phyloP scores from a whole-genome alignment of 257 asterid species.

The Forsythia viridissima region DNA sequence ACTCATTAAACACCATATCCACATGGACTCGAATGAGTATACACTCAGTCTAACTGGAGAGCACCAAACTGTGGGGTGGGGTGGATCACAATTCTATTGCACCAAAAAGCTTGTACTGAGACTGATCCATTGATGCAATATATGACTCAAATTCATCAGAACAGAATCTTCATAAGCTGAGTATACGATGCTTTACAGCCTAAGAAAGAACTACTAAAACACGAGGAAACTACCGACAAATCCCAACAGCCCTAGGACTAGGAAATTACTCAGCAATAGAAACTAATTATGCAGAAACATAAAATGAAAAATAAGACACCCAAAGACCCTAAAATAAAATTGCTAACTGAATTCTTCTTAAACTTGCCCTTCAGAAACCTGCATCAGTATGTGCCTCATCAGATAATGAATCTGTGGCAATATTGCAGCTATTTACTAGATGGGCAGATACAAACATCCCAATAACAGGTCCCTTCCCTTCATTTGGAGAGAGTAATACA shows the following conservation, averaged over 20 bases:
- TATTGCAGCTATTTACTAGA: conserved; percentile 8
- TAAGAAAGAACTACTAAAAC: neutral
- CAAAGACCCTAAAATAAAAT: neutral
- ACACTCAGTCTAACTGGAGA: neutral
- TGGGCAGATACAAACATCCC: neutral
- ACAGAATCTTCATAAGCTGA: neutral
- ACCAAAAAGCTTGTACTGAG: neutral
- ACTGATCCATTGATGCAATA: neutral
- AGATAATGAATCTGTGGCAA: neutral
- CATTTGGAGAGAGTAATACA: neutral
- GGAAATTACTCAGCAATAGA: neutral
- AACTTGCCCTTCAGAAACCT: neutral
- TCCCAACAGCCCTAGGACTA: neutral
- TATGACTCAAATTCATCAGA: neutral
- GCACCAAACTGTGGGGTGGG: neutral
- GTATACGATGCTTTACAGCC: neutral
- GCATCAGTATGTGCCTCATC: neutral
- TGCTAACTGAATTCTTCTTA: neutral
- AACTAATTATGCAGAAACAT: neutral
- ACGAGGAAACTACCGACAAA: neutral
- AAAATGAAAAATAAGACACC: neutral
- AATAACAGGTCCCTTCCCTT: neutral
- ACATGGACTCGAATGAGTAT: neutral
- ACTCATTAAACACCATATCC: neutral
- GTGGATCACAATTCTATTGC: neutral